These are phyloP conservation scores for Mycogone perniciosa DNA, from an alignment of 2,329 filamentous ascomycete species.

Conservation along the genomic window DNA sequence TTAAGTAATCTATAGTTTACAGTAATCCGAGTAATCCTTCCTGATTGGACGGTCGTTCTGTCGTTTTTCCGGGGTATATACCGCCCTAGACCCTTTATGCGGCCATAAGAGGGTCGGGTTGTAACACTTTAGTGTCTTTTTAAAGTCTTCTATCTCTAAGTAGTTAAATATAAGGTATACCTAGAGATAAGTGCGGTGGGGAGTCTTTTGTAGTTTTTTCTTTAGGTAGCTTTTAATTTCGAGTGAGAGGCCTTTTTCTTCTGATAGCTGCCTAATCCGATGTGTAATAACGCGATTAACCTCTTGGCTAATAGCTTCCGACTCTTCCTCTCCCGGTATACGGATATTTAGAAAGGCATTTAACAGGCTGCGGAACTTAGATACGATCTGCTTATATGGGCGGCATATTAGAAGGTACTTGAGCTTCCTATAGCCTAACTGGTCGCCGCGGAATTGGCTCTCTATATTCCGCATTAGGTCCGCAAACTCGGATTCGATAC, in stretches of 20 bases:
- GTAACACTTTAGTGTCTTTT: conserved; percentile 16
- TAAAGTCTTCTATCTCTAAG: conserved; percentile 19
- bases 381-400: neutral
- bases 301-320: conserved; percentile 28
- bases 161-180: conserved; percentile 30
- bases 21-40: too few species aligned
- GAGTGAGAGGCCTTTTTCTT: conserved; percentile 14
- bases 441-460: too few species aligned
- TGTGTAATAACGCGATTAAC: conserved; percentile 28
- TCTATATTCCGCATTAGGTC: too few species aligned
- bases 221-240: conserved; percentile 16
- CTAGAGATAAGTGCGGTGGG: conserved; percentile 34
- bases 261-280: conserved; percentile 18
- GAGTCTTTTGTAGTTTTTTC: conserved; percentile 13
- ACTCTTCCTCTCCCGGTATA: conserved; percentile 32
- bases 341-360: conserved; percentile 23
- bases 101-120: too few species aligned
- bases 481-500: too few species aligned
- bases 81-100: too few species aligned
- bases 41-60: too few species aligned
- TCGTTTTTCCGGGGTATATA: too few species aligned
- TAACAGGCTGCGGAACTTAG: conserved; percentile 18
- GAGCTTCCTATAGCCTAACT: too few species aligned
- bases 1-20: too few species aligned
- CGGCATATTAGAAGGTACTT: too few species aligned